Conservation (phyloP, 768 basidiomycete genomes). For the Rossbeevera mucosa region DNA sequence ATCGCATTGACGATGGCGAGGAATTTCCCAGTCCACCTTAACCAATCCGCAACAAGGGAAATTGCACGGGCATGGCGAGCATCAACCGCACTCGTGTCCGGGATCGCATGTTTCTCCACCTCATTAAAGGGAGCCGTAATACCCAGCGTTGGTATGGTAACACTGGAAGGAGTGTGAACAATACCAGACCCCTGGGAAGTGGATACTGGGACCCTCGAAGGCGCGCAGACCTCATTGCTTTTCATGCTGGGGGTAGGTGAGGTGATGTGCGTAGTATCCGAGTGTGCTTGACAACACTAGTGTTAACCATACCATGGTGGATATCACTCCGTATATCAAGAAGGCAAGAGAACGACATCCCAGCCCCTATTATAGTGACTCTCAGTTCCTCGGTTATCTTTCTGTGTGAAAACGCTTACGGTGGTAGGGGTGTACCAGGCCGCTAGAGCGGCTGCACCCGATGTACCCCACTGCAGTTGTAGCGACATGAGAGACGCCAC, state of each 20-base stretch:
- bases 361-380: conserved; percentile 15
- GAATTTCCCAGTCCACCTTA: conserved; percentile 26
- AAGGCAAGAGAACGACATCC: conserved; percentile 34
- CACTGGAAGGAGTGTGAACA: neutral
- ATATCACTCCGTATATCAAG: conserved; percentile 26
- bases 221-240: neutral
- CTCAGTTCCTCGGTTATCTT: neutral
- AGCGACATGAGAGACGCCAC: conserved; percentile 29
- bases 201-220: neutral
- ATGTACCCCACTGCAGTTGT: conserved; percentile 33
- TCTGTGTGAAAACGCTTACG: conserved; percentile 1
- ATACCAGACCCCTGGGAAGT: too few relatives aligned
- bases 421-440: conserved; percentile 30
- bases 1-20: conserved; percentile 28
- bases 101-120: neutral
- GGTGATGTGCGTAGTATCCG: conserved; percentile 17
- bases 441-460: conserved; percentile 24
- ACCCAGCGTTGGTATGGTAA: neutral
- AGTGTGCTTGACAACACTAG: conserved; percentile 28
- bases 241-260: neutral
- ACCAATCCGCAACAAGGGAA: conserved; percentile 3
- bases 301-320: conserved; percentile 29
- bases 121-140: neutral
- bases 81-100: neutral
- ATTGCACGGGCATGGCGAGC: neutral